Evolutionary conservation across 2,329 filamentous ascomycete species (phyloP), one percentile per base, ranked within the genome.

Genomic region (Taxawa tesnikishii): DNA sequence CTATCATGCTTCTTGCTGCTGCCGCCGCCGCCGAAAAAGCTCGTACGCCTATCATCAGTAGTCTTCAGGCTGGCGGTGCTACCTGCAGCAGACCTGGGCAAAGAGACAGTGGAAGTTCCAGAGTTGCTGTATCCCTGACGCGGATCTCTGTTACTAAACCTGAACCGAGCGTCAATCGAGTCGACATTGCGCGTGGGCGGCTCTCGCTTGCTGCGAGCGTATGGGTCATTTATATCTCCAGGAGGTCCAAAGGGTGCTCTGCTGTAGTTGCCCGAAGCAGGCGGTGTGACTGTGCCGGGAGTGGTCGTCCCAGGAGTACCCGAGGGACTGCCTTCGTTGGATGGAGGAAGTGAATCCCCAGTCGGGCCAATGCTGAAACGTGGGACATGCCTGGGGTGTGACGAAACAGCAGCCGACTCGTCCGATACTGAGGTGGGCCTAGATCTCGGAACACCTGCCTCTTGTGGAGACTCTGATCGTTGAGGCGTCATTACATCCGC

Each of bases 181-280:
- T 72, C 70, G 4, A 76, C 60, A 41, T 77, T 74, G 41, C 70
- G 73, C 15, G 68, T 63, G 43, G 79, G 83, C 2, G 79, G 76
- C 3, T 75, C 73, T 31, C 85, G 76, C 46, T 79, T 85, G 44
- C 73, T 77, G 39, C 83, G 81, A n/a, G 83, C 77, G 49, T 93
- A 93, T 1, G 85, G 84, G 45, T 94, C 84, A 49, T 93, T 81
- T 31, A 65, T 67, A 37, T 92, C 84, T 15, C 81, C 83, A 12
- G 74, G 69, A 4, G 84, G 84, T 2, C 83, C 87, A 41, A 83
- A 79, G 1, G 83, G 79, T 38, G 82, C 74, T 15, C 78, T 75
- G 44, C 79, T 83, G 42, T 31, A 28, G n/a, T 23, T 8, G n/a
- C 19, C 19, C 8, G 65, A 72, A 39, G 73, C 64, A n/a, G n/a